phyloP scores from a whole-genome alignment of 768 basidiomycete species.

The Lactifluus volemus region DNA sequence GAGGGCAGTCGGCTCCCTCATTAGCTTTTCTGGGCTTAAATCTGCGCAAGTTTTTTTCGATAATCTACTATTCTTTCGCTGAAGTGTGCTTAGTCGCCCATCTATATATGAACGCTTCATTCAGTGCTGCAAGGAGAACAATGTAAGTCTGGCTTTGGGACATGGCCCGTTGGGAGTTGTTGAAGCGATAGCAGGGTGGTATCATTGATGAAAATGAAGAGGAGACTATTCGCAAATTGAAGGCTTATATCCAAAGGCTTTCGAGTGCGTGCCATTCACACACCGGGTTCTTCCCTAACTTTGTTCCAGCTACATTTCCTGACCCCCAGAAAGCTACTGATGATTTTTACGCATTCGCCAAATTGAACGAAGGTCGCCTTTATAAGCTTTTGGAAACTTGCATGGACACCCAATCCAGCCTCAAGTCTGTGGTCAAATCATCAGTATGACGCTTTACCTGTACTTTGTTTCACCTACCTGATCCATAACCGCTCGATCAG shows the following conservation, averaged over 20 bases:
- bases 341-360: conserved; percentile 78
- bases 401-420: conserved; percentile 75
- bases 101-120: conserved; percentile 62
- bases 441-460: conserved; percentile 37
- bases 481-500: conserved; percentile 30
- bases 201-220: conserved; percentile 82
- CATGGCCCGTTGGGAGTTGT: not conserved
- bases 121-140: conserved; percentile 67
- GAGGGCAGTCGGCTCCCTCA: conserved; percentile 44
- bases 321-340: conserved; percentile 70
- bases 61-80: not conserved
- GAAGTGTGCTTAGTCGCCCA: conserved; percentile 43
- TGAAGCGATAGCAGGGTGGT: conserved; percentile 56
- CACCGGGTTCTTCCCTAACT: not conserved
- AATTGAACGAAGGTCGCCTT: conserved; percentile 73
- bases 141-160: conserved; percentile 45
- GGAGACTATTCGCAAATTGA: conserved; percentile 44
- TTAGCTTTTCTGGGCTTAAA: conserved; percentile 57
- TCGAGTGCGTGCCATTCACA: conserved; percentile 40
- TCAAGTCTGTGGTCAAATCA: conserved; percentile 72
- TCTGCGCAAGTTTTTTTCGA: conserved; percentile 38
- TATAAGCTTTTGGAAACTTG: conserved; percentile 80
- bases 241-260: conserved; percentile 45
- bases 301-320: conserved; percentile 39
- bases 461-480: not conserved